Evolutionary conservation across 345 rosid genomes (phyloP), one percentile per base, ranked within the genome.

Genomic region (Bruguiera gymnorhiza): DNA sequence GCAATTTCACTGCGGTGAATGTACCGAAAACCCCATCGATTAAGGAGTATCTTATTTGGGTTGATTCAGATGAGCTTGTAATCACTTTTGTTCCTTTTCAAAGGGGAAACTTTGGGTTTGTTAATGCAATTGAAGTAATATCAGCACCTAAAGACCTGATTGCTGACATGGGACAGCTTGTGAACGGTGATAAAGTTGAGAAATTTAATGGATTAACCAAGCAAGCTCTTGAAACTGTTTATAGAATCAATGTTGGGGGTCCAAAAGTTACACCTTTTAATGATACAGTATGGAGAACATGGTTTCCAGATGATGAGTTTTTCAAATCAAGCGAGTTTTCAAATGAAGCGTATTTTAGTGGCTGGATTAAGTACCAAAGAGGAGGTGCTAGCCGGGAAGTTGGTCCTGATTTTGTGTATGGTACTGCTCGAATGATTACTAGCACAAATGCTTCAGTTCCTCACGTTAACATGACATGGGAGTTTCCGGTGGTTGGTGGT

Each of bases 61-160:
- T 85, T 24, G 75, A 84, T 76, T 66, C 69, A 8, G 74, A 78
- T 15, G 78, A 87, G 85, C 75, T 94, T 34, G 86, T 80, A 0
- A 73, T 91, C 56, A 79, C 81, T 26, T 87, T 94, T 24, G 27
- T 89, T 37, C 97, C 98, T 15, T 39, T 80, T 26, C 21, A 62
- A 27, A 80, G 64, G 48, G 79, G 84, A 9, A 80, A 84, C 30
- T 76, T 88, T 32, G 93, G 90, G 20, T 91, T 88, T 66, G 90
- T 94, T 61, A 91, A 85, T 71, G 97, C 93, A 10, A 89, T 94
- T 36, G 97, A 91, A 71, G 95, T 94, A 56, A 83, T 94, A 31
- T 94, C 97, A 70, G 93, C 97, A 10, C 98, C 97, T 56, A 85
- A 79, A 65, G 96, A 94, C 78, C 80, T 91, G 86, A 86, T 89